These are phyloP conservation scores for Fragaria nilgerrensis DNA, from an alignment of 306 rosid genomes.

Conservation along the genomic window DNA sequence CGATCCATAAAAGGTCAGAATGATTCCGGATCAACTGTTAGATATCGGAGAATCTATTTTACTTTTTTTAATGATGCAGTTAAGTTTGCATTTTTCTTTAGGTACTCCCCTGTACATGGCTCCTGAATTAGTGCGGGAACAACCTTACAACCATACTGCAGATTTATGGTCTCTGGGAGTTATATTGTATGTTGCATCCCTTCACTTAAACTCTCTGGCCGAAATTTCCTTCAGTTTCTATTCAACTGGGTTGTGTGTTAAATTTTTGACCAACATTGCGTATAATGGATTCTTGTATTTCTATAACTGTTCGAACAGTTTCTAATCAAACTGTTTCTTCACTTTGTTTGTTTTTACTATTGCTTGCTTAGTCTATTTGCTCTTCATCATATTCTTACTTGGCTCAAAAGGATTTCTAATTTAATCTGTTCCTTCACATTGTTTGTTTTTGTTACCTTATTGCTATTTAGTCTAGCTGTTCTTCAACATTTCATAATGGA, in stretches of 20 bases:
- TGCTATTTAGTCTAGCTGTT: neutral
- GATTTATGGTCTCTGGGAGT: conserved; percentile 99
- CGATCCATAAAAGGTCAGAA: conserved; percentile 91
- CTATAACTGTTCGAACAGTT: neutral
- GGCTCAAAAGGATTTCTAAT: conserved; percentile 3
- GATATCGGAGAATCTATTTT: conserved; percentile 12
- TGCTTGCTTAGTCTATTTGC: neutral
- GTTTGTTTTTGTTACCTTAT: neutral
- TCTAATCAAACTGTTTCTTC: conserved; percentile 1
- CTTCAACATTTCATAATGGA: neutral
- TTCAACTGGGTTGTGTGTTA: conserved; percentile 7
- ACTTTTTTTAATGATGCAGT: neutral
- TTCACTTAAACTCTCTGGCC: neutral
- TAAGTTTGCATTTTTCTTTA: conserved; percentile 23
- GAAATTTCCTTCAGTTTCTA: conserved; percentile 24
- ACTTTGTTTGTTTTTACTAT: neutral
- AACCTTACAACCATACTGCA: conserved; percentile 94
- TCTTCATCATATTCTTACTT: conserved; percentile 4
- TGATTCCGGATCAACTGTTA: conserved; percentile 14
- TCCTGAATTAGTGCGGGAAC: conserved; percentile 95
- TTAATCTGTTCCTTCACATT: neutral
- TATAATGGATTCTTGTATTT: conserved; percentile 12
- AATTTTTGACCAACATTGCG: conserved; percentile 6
- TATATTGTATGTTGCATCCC: conserved; percentile 61
- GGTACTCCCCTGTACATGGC: conserved; percentile 99